Evolutionary conservation across 139 green algal species (phyloP).

Genomic region (Ettlia oleoabundans): DNA sequence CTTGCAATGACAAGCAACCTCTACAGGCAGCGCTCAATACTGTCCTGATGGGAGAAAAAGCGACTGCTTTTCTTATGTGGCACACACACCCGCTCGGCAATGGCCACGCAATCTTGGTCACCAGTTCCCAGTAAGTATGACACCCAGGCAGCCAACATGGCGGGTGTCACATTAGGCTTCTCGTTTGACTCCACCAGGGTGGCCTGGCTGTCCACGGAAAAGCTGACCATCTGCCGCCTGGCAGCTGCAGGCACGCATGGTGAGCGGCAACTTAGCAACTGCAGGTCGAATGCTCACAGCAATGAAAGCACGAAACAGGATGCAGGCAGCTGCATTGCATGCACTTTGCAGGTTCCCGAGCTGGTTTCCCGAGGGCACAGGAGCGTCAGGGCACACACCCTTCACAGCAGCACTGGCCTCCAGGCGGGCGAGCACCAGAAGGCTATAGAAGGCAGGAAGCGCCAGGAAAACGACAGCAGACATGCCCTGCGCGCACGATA

Average conservation of each 20-base stretch:
- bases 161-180: constrained; percentile 43
- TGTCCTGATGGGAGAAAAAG: no score
- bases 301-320: no score
- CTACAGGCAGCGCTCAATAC: no score
- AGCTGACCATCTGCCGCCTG: constrained; percentile 28
- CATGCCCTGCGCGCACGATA: constrained; percentile 21
- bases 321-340: no score
- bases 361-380: no score
- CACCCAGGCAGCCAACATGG: constrained; percentile 30
- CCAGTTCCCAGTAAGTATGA: constrained; percentile 14
- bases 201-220: constrained; percentile 41
- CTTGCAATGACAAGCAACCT: no score
- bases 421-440: constrained; percentile 33
- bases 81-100: constrained; percentile 11
- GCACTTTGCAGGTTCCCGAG: no score
- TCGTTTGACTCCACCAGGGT: constrained; percentile 35
- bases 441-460: constrained; percentile 4
- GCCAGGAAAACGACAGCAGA: constrained; percentile 5
- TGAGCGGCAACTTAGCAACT: neutral
- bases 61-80: no score
- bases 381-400: no score
- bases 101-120: neutral
- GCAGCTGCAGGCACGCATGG: neutral
- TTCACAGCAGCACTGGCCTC: neutral
- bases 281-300: neutral